Base-by-base conservation (phyloP, 345 rosid species). In the Citrus unshiu region DNA sequence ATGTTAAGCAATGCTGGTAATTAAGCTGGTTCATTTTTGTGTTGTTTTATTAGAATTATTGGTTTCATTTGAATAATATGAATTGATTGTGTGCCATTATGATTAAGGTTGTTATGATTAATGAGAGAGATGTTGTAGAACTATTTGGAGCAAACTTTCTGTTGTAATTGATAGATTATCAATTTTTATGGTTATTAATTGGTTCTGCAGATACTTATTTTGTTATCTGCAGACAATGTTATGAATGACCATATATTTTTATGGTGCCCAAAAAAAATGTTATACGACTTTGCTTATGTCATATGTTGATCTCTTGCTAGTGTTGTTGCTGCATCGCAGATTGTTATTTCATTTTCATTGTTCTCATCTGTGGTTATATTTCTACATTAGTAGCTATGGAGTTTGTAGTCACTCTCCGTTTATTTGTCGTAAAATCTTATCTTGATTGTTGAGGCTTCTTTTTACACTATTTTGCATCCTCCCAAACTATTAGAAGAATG, bases 1-100 rank as follows among this genome's bases (percentile, higher is more conserved):
- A 91, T 69, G 93, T 92, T 29, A 74, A 78, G 77, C 87, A 82
- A 51, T 88, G 77, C 81, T 63, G 39, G 71, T 69, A 18, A 18
- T 54, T 56, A 68, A 10, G 77, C 37, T 25, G 80, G 78, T 65
- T 65, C 32, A 59, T 73, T 74, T 21, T 21, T 74, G 18, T 68
- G 30, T 68, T 60, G 54, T 13, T 68, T 40, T 46, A 13, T 32
- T 51, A 29, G 14, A 22, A 32, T 61, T 25, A 73, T 73, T 39
- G 30, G 64, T 58, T 24, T 37, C 29, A 9, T 22, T 59, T 59
- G n/a, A 4, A 56, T 56, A 67, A 51, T 56, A 32, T 37, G 39
- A 5, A 14, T 56, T 57, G 63, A 34, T 35, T 7, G 25, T 10
- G 51, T 54, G 49, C 25, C 21, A 34, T 76, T 30, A 32, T 72